Percentiles rank a stretch among this genome's conserved stretches.
phyloP scores from a whole-genome alignment of 1,139 yeast species.

The Meyerozyma guilliermondii region DNA sequence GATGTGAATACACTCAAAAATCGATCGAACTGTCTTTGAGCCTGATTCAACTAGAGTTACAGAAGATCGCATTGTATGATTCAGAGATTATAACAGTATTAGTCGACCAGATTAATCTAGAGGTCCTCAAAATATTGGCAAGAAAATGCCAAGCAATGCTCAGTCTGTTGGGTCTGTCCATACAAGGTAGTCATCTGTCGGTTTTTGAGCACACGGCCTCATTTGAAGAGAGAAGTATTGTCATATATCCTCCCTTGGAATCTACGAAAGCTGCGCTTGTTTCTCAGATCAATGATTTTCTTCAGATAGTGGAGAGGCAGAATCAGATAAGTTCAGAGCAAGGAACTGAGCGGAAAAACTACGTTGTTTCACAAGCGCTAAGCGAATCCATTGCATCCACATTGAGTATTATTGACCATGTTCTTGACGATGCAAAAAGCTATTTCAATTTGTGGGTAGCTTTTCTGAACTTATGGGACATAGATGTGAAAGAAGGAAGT shows the following conservation, averaged over 20 bases:
- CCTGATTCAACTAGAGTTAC: conserved; percentile 37
- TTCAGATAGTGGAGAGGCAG: conserved; percentile 3
- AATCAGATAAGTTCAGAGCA: neutral
- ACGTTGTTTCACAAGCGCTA: neutral
- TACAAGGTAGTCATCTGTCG: neutral
- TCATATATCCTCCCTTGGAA: conserved; percentile 27
- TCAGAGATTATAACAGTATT: conserved; percentile 34
- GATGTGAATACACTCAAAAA: conserved; percentile 21
- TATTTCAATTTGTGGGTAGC: conserved; percentile 50
- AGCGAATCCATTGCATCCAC: conserved; percentile 5
- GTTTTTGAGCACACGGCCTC: conserved; percentile 28
- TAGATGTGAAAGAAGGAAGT: conserved; percentile 45
- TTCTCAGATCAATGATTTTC: conserved; percentile 9
- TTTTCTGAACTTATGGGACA: conserved; percentile 59
- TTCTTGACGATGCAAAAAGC: conserved; percentile 19
- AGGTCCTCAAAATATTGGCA: conserved; percentile 30
- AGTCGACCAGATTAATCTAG: conserved; percentile 34
- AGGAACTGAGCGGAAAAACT: neutral
- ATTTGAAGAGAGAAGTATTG: conserved; percentile 40
- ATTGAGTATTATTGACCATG: conserved; percentile 15
- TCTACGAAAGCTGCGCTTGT: conserved; percentile 20
- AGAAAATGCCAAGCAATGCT: conserved; percentile 19
- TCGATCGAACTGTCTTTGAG: conserved; percentile 17
- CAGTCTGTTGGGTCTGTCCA: conserved; percentile 3
- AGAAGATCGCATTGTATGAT: conserved; percentile 36